These are phyloP conservation scores for Myriosclerotinia curreyana DNA, from an alignment of 2,329 filamentous ascomycete genomes.

Conservation along the genomic window DNA sequence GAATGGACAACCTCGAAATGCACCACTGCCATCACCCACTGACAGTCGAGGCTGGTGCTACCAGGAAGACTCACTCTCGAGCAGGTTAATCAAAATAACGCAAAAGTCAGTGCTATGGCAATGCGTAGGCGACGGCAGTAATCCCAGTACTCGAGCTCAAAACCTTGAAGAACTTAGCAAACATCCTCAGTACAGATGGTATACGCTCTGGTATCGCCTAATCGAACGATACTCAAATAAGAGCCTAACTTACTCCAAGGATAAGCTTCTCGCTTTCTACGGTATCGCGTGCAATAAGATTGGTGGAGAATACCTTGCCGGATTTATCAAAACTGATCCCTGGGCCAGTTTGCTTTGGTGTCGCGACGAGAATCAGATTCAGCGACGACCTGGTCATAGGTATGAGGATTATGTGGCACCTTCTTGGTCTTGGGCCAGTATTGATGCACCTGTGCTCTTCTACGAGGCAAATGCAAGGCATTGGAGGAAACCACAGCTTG, in stretches of 20 bases:
- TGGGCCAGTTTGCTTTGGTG: not conserved
- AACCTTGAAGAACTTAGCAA: not conserved
- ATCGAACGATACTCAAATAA: not conserved
- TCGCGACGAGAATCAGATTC: not conserved
- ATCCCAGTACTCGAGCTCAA: not conserved
- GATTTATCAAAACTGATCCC: not conserved
- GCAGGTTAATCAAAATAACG: not conserved
- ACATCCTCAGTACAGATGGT: not conserved
- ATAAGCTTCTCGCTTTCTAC: not conserved
- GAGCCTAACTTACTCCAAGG: not conserved
- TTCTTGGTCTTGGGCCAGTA: not conserved
- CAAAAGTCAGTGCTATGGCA: not conserved
- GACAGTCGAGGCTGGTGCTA: conserved; percentile 1
- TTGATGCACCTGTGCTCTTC: not conserved
- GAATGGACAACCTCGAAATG: not conserved
- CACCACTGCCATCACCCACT: not conserved
- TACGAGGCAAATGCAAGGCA: not conserved
- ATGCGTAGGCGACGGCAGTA: not conserved
- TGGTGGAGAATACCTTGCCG: not conserved
- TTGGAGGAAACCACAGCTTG: conserved; percentile 4
- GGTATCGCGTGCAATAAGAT: not conserved
- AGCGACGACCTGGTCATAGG: not conserved
- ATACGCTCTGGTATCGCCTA: not conserved
- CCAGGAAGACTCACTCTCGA: not conserved
- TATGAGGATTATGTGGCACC: not conserved